Evolutionary conservation across 176 grass and related monocot species (phyloP).

Genomic region (Carex parvula): DNA sequence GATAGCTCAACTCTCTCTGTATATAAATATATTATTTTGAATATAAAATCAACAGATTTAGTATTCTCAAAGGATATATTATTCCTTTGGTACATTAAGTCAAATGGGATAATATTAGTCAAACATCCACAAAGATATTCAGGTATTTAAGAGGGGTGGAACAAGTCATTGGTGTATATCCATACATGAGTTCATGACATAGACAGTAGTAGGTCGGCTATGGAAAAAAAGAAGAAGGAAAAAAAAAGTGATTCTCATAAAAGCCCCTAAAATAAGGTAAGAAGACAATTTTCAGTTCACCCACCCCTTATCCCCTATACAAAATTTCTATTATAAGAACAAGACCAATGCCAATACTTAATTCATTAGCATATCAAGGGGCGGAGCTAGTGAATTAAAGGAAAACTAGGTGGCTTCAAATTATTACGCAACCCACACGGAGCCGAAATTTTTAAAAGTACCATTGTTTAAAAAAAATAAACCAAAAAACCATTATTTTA

Average conservation of each 20-base stretch:
- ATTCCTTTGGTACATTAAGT: neutral
- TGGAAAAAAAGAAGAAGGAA: neutral
- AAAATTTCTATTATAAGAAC: too few species aligned
- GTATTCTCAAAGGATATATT: neutral
- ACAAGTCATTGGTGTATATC: conserved; percentile 9
- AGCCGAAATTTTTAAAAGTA: too few species aligned
- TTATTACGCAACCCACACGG: too few species aligned
- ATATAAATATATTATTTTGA: neutral
- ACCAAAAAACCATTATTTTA: too few species aligned
- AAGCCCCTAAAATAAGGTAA: neutral
- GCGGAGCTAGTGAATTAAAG: too few species aligned
- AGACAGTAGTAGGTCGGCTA: neutral
- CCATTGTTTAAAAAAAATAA: too few species aligned
- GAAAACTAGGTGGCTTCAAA: too few species aligned
- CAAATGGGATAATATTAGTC: neutral
- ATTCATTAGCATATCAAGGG: too few species aligned
- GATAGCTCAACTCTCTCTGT: too few species aligned
- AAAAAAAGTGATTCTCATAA: conserved; percentile 16
- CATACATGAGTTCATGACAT: neutral
- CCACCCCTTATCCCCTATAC: too few species aligned
- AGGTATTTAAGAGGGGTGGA: neutral
- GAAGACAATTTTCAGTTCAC: too few species aligned
- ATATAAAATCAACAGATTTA: neutral
- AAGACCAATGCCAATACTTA: too few species aligned
- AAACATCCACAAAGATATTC: neutral